Evolutionary conservation across 2,329 filamentous ascomycete genomes (phyloP).

Genomic region (Xenoacremonium recifei): DNA sequence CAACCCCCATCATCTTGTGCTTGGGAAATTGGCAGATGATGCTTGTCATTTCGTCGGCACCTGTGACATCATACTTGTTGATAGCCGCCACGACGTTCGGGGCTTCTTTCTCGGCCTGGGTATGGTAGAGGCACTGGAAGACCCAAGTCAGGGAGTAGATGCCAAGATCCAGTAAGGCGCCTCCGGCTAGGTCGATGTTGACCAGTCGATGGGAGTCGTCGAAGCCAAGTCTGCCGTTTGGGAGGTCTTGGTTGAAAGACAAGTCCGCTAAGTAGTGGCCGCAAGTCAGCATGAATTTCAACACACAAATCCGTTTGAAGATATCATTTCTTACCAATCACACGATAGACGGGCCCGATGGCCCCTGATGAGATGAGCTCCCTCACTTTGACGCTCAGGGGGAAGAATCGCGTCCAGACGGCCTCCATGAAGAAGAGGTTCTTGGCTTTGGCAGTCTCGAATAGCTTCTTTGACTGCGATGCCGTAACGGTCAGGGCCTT

Average conservation of each 20-base stretch:
- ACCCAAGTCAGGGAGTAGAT: constrained; percentile 90
- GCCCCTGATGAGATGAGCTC: constrained; percentile 58
- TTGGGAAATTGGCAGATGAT: constrained; percentile 74
- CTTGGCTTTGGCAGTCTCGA: constrained; percentile 70
- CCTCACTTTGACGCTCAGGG: constrained; percentile 72
- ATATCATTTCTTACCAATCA: constrained; percentile 42
- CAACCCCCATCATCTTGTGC: constrained; percentile 69
- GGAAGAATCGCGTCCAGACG: constrained; percentile 89
- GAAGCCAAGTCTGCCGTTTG: constrained; percentile 57
- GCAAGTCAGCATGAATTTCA: constrained; percentile 10
- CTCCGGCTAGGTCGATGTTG: constrained; percentile 79
- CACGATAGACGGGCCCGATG: constrained; percentile 62
- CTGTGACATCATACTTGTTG: constrained; percentile 70
- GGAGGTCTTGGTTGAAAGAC: constrained; percentile 57
- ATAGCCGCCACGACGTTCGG: constrained; percentile 69
- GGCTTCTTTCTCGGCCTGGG: constrained; percentile 67
- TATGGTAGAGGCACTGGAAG: constrained; percentile 84
- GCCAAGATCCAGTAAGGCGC: constrained; percentile 79
- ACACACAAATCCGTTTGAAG: background rate
- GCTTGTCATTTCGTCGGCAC: constrained; percentile 75
- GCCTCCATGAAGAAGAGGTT: constrained; percentile 79
- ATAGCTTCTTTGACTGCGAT: constrained; percentile 69
- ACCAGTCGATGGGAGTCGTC: constrained; percentile 71
- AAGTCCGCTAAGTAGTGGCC: constrained; percentile 58
- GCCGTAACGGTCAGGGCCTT: constrained; percentile 88